Conservation (phyloP, 2,329 filamentous ascomycete genomes). For the Hymenotorrendiella dingleyae region DNA sequence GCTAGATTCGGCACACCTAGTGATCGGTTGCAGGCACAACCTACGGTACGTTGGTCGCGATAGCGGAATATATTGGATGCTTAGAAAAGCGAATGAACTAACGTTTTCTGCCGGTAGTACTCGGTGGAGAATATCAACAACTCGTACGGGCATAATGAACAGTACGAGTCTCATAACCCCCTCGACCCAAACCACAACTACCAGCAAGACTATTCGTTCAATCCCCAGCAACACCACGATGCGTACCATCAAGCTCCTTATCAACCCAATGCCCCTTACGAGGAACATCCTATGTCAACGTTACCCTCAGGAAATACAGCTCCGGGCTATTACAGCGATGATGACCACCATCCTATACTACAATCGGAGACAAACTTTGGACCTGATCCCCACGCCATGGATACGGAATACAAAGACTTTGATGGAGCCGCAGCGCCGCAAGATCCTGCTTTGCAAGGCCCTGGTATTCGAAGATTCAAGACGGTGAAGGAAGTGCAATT, state of each 20-base stretch:
- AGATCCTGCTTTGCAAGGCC: conserved; percentile 45
- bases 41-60: conserved; percentile 57
- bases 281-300: conserved; percentile 27
- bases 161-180: conserved; percentile 48
- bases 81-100: conserved; percentile 9
- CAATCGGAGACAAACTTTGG: conserved; percentile 46
- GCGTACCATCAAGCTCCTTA: conserved; percentile 81
- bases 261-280: conserved; percentile 48
- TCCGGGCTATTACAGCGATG: conserved; percentile 40
- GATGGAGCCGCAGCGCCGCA: conserved; percentile 32
- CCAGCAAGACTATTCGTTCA: conserved; percentile 64
- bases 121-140: conserved; percentile 63
- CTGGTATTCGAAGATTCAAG: conserved; percentile 81
- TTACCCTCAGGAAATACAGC: conserved; percentile 19
- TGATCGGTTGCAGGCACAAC: conserved; percentile 77
- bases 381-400: conserved; percentile 44
- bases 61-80: neutral
- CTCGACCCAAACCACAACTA: conserved; percentile 43
- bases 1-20: conserved; percentile 51
- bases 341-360: conserved; percentile 73
- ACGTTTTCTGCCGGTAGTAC: conserved; percentile 42
- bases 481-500: conserved; percentile 98
- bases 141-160: conserved; percentile 57
- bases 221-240: conserved; percentile 82
- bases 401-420: conserved; percentile 39